A percentile compares a stretch with the other conserved stretches of the same genome.
Conservation (phyloP, 805 yeast genomes). For the Teunomyces funiuensis region DNA sequence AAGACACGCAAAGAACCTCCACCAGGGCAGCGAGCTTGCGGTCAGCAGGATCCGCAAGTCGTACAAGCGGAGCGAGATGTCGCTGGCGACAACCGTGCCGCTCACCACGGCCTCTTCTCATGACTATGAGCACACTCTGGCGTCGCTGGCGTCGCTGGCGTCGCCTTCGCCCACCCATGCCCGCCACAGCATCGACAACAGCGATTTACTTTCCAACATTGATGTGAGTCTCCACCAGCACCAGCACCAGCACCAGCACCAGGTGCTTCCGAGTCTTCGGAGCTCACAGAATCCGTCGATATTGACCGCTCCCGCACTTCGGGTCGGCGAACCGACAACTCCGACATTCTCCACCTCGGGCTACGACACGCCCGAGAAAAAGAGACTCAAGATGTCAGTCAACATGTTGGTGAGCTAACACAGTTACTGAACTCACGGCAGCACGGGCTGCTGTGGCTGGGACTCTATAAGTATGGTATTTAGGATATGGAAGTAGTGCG, state of each 20-base stretch:
- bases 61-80: slow-evolving; percentile 25
- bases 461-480: not conserved
- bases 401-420: slow-evolving; percentile 40
- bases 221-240: not conserved
- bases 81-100: not conserved
- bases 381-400: slow-evolving; percentile 40
- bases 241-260: slow-evolving; percentile 1
- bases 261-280: too few relatives aligned
- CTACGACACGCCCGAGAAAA: slow-evolving; percentile 30
- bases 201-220: slow-evolving; percentile 6
- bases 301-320: not conserved
- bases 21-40: slow-evolving; percentile 43
- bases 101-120: not conserved
- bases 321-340: not conserved
- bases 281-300: not conserved
- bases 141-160: not conserved
- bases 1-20: slow-evolving; percentile 46
- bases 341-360: slow-evolving; percentile 1
- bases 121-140: not conserved
- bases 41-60: slow-evolving; percentile 43
- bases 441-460: too few relatives aligned
- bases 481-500: not conserved
- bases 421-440: too few relatives aligned
- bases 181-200: slow-evolving; percentile 9
- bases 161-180: slow-evolving; percentile 1